phyloP scores from a whole-genome alignment of 2,329 filamentous ascomycete genomes.

The Metarhizium robertsii region DNA sequence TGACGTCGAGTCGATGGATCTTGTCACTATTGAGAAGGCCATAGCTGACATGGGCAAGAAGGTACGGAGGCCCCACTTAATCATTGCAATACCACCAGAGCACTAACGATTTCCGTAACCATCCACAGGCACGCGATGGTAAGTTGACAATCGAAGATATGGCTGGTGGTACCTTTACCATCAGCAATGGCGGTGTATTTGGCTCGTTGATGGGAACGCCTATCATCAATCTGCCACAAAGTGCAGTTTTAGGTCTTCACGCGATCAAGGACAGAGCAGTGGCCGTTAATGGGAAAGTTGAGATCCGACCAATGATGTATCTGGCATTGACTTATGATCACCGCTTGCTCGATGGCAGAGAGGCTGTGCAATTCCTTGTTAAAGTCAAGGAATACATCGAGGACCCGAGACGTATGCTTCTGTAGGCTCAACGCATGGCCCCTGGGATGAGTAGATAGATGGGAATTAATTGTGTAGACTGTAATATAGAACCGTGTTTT shows the following conservation, averaged over 20 bases:
- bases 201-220: constrained; percentile 95
- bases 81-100: not conserved
- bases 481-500: not conserved
- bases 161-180: constrained; percentile 96
- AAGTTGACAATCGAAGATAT: constrained; percentile 99
- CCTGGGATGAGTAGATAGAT: not conserved
- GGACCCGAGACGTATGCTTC: constrained; percentile 84
- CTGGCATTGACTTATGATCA: constrained; percentile 96
- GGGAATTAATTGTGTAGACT: not conserved
- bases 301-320: constrained; percentile 99
- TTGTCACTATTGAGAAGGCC: constrained; percentile 79
- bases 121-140: constrained; percentile 69
- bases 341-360: constrained; percentile 85
- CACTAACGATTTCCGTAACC: not conserved
- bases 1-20: constrained; percentile 80
- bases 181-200: constrained; percentile 95
- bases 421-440: not conserved
- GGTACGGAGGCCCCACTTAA: constrained; percentile 37
- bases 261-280: constrained; percentile 93
- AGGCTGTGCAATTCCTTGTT: constrained; percentile 92
- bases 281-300: constrained; percentile 84
- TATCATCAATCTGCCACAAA: constrained; percentile 96
- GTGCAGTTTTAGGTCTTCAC: constrained; percentile 83
- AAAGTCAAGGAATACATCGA: constrained; percentile 98
- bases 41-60: constrained; percentile 96